These are phyloP conservation scores for Candida qinlingensis DNA, from an alignment of 805 yeast genomes.

Conservation along the genomic window DNA sequence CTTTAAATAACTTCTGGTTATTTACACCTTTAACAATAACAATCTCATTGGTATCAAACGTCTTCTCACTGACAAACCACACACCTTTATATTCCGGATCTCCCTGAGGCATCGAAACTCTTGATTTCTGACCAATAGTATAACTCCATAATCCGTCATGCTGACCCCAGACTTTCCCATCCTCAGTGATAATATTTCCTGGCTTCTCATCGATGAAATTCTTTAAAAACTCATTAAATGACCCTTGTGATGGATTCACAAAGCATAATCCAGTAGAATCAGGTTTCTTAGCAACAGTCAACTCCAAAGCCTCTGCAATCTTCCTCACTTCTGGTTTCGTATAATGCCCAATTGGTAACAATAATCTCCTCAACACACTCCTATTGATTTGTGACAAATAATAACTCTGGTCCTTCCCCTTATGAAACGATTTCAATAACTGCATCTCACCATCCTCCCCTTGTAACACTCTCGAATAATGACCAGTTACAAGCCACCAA, in stretches of 20 bases:
- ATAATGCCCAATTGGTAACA: slow-evolving; percentile 79
- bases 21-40: slow-evolving; percentile 72
- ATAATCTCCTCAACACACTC: slow-evolving; percentile 38
- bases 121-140: slow-evolving; percentile 82
- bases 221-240: slow-evolving; percentile 67
- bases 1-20: slow-evolving; percentile 48
- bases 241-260: slow-evolving; percentile 59
- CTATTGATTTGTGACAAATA: slow-evolving; percentile 68
- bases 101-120: slow-evolving; percentile 85
- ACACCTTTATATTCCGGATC: slow-evolving; percentile 67
- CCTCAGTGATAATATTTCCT: slow-evolving; percentile 75
- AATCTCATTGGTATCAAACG: slow-evolving; percentile 58
- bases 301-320: slow-evolving; percentile 48
- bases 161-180: slow-evolving; percentile 70
- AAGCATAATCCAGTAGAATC: slow-evolving; percentile 96
- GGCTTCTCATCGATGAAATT: slow-evolving; percentile 70
- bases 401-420: slow-evolving; percentile 82
- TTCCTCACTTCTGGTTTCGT: slow-evolving; percentile 70
- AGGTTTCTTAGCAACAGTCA: slow-evolving; percentile 70
- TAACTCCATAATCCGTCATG: slow-evolving; percentile 92
- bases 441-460: slow-evolving; percentile 33
- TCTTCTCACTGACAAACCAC: slow-evolving; percentile 84
- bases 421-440: slow-evolving; percentile 53
- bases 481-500: slow-evolving; percentile 93
- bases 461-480: slow-evolving; percentile 55